Evolutionary conservation across 208 protist species (phyloP).

Genomic region (Leishmania martiniquensis): DNA sequence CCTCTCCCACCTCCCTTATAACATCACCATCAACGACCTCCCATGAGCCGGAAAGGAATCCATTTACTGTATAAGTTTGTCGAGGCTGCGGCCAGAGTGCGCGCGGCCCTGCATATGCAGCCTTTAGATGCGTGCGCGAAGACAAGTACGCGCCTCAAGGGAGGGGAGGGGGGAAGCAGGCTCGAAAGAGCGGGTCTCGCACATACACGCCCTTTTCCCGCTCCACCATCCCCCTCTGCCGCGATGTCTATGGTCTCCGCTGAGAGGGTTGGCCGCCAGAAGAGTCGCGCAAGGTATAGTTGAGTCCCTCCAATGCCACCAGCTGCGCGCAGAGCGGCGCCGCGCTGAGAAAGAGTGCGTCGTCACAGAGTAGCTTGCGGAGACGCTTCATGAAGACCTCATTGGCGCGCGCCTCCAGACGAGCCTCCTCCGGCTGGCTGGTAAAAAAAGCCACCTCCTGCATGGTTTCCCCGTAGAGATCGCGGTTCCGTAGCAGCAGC

Average conservation of each 20-base stretch:
- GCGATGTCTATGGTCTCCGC: not conserved
- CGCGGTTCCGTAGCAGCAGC: slow-evolving; percentile 37
- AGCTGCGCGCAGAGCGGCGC: slow-evolving; percentile 77
- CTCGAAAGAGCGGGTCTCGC: not conserved
- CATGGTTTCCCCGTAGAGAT: slow-evolving; percentile 57
- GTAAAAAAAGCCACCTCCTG: slow-evolving; percentile 59
- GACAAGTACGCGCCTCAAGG: no score
- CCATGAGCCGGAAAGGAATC: no score
- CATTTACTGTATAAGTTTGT: not conserved
- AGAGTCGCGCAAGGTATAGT: slow-evolving; percentile 16
- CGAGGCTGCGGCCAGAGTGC: not conserved
- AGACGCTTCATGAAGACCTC: slow-evolving; percentile 65
- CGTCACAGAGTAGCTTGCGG: slow-evolving; percentile 45
- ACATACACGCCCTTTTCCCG: not conserved
- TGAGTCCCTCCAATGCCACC: slow-evolving; percentile 58
- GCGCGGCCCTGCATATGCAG: no score
- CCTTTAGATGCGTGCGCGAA: not conserved
- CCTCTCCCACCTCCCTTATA: not conserved
- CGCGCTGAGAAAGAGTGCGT: slow-evolving; percentile 51
- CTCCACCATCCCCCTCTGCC: not conserved
- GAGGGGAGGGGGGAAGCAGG: no score
- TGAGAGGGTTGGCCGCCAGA: not conserved
- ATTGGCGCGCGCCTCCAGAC: slow-evolving; percentile 53
- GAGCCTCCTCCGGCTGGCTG: slow-evolving; percentile 45
- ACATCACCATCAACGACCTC: not conserved